Evolutionary conservation across 1,284 basidiomycete genomes (phyloP).

Genomic region (Sutorius eximius): DNA sequence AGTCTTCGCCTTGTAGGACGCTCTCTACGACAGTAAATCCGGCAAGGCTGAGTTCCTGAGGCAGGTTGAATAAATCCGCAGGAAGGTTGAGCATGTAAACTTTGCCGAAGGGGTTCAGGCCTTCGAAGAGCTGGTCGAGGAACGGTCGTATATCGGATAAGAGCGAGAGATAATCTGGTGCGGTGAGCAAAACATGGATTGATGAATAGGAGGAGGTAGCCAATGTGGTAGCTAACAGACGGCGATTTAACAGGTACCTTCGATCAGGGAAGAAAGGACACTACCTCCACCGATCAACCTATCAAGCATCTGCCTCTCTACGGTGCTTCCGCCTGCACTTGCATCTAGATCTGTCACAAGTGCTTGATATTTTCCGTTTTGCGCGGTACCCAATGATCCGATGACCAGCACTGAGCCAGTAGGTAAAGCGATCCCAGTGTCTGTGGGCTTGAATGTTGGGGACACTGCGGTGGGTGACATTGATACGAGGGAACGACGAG

Average conservation of each 20-base stretch:
- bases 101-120: conserved; percentile 63
- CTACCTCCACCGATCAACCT: conserved; percentile 73
- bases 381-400: conserved; percentile 71
- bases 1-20: conserved; percentile 36
- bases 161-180: conserved; percentile 60
- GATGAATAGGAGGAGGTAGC: conserved; percentile 58
- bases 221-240: conserved; percentile 54
- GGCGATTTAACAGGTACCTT: conserved; percentile 15
- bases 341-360: conserved; percentile 59
- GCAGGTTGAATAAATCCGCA: conserved; percentile 43
- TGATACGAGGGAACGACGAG: neutral
- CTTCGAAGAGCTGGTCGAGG: conserved; percentile 55
- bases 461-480: conserved; percentile 62
- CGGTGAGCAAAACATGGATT: conserved; percentile 61
- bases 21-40: conserved; percentile 61
- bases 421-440: neutral
- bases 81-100: conserved; percentile 62
- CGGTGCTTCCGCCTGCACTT: conserved; percentile 39
- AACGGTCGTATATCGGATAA: conserved; percentile 52
- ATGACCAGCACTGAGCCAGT: conserved; percentile 61
- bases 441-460: conserved; percentile 11
- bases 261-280: conserved; percentile 17
- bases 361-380: conserved; percentile 72
- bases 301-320: conserved; percentile 76
- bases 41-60: conserved; percentile 57